Base-by-base conservation (phyloP, 306 rosid species). In the Lathyrus oleraceus region DNA sequence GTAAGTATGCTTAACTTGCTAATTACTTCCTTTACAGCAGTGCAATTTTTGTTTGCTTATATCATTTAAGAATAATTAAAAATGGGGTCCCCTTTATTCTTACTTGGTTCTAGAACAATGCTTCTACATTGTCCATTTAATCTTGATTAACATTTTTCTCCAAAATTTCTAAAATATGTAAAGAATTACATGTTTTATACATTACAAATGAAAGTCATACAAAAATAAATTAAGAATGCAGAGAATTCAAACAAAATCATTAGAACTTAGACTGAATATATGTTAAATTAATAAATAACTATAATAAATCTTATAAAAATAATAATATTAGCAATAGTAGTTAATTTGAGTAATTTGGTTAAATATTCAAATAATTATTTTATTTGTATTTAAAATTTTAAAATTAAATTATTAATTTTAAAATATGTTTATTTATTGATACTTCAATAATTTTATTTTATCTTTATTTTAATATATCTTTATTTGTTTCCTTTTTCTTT, bases 1-100 rank as follows among this genome's bases (percentile, higher is more conserved):
- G 52, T 69, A 60, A 60, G 72, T 16, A 65, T 78, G 72, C 76
- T 75, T 56, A 45, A 32, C 64, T 47, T 52, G 56, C 65, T 74
- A 48, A 52, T 69, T 49, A 4, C 30, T 67, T 64, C 62, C 69
- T 59, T 32, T 63, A 75, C 78, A 51, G 19, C 27, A 40, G 67
- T 32, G 4, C 5, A 64, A 15, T 30, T 49, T 17, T 25, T 30
- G 1, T 62, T 62, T 28, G 25, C 71, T 72, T 27, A 8, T 62
- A 17, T 73, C 62, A 69, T 73, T 58, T 49, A 12, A 38, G 38
- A 53, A 44, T 21, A 58, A 61, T 14, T 66, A 42, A 44, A 60
- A 32, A 19, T 10, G 23, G 42, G 43, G 43, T 17, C 17, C 28
- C 35, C 1, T 54, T 54, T 52, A 28, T 16, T 25, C 11, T 10